A percentile compares a stretch with the other conserved stretches of the same genome.
Conservation (phyloP, 1,139 yeast genomes). For the Ogataea hybrid region DNA sequence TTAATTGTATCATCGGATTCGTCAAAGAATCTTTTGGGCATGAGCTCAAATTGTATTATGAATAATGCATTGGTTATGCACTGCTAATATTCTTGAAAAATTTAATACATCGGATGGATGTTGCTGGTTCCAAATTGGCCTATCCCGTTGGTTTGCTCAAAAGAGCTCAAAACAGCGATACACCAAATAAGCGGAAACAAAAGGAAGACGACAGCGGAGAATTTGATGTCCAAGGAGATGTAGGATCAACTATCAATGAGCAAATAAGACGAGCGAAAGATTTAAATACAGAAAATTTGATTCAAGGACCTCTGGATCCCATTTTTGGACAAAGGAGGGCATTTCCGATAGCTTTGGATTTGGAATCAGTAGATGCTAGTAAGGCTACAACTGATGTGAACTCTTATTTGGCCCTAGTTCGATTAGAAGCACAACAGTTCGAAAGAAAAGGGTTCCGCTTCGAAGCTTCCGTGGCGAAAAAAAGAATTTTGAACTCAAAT, state of each 20-base stretch:
- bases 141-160: background rate
- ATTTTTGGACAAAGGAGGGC: constrained; percentile 42
- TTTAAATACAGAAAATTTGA: constrained; percentile 10
- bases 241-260: constrained; percentile 11
- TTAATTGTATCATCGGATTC: background rate
- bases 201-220: constrained; percentile 4
- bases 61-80: too few relatives aligned
- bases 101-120: too few relatives aligned
- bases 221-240: constrained; percentile 4
- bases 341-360: constrained; percentile 34
- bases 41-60: background rate
- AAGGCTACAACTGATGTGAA: constrained; percentile 25
- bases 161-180: background rate
- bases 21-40: background rate
- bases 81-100: too few relatives aligned
- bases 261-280: constrained; percentile 3
- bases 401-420: constrained; percentile 31
- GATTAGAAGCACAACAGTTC: constrained; percentile 26
- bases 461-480: background rate
- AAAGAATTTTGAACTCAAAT: too few relatives aligned
- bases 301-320: constrained; percentile 37
- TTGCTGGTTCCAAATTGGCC: background rate
- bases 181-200: constrained; percentile 1
- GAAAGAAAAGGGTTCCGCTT: constrained; percentile 8
- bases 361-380: constrained; percentile 14